Evolutionary conservation across 345 rosid genomes (phyloP).

Genomic region (Arabidopsis thaliana): TAIR10.1 NC_003074.8:19757001-19757500

Average conservation of each 20-base stretch:
- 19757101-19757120: constrained; percentile 41
- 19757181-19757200: constrained; percentile 51
- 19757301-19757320: constrained; percentile 38
- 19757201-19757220: constrained; percentile 57
- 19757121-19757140: constrained; percentile 41
- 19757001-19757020: constrained; percentile 38
- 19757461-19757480: constrained; percentile 18
- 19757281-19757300: constrained; percentile 43
- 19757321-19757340: constrained; percentile 44
- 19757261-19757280: constrained; percentile 57
- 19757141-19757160: constrained; percentile 56
- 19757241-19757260: constrained; percentile 54
- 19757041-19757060: constrained; percentile 43
- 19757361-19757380: constrained; percentile 25
- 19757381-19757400: constrained; percentile 41
- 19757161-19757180: constrained; percentile 58
- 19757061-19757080: constrained; percentile 43
- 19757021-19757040: constrained; percentile 39
- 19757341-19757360: constrained; percentile 45
- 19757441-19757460: constrained; percentile 27
- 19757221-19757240: constrained; percentile 53
- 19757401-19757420: constrained; percentile 33
- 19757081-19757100: constrained; percentile 43
- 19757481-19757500: background rate
- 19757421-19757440: constrained; percentile 39